Evolutionary conservation across 768 basidiomycete species (phyloP).

Genomic region (Agrocybe pediades): DNA sequence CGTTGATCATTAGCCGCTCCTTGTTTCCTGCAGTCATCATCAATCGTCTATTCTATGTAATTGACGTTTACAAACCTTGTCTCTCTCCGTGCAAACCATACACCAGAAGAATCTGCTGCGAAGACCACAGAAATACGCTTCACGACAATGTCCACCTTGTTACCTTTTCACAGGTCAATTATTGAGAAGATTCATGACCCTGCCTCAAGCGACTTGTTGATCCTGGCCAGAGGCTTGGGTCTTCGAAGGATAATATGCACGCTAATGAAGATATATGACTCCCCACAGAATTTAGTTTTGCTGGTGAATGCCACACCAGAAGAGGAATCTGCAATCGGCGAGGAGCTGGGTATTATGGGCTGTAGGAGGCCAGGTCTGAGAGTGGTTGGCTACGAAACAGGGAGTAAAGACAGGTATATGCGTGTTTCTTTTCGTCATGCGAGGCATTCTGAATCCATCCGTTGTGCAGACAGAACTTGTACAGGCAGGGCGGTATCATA

Average conservation of each 20-base stretch:
- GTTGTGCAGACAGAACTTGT: slow-evolving; percentile 69
- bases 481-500: slow-evolving; percentile 86
- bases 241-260: slow-evolving; percentile 82
- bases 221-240: slow-evolving; percentile 91
- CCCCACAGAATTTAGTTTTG: slow-evolving; percentile 79
- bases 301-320: slow-evolving; percentile 83
- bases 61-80: no score
- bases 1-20: no score
- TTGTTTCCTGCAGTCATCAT: no score
- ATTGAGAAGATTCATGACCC: slow-evolving; percentile 75
- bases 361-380: slow-evolving; percentile 85
- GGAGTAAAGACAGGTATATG: slow-evolving; percentile 72
- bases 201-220: slow-evolving; percentile 66
- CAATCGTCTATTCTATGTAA: no score
- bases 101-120: no score
- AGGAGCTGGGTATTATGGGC: slow-evolving; percentile 91
- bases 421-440: background rate
- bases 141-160: slow-evolving; percentile 44
- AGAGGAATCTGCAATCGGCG: slow-evolving; percentile 90
- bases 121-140: background rate
- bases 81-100: no score
- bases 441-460: background rate
- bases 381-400: slow-evolving; percentile 81
- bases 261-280: slow-evolving; percentile 91
- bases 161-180: slow-evolving; percentile 71